phyloP scores from a whole-genome alignment of 164 flowering plant genomes.

The Vitis rupestris region DNA sequence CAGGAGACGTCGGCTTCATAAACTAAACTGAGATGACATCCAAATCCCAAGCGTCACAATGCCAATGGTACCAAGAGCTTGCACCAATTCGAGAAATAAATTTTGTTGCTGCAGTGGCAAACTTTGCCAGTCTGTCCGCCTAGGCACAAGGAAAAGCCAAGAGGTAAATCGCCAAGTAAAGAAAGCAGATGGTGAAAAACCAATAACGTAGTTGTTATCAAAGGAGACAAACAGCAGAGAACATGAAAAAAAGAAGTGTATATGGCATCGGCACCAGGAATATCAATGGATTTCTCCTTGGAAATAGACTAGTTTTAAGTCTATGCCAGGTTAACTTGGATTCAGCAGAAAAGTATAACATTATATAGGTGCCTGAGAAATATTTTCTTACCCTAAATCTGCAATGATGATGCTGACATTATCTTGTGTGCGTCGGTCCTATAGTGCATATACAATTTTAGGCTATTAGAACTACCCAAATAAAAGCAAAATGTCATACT shows the following conservation, averaged over 20 bases:
- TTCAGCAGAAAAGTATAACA: background rate
- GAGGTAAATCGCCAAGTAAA: background rate
- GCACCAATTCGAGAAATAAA: slow-evolving; percentile 56
- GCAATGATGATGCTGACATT: slow-evolving; percentile 87
- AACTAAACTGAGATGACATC: slow-evolving; percentile 58
- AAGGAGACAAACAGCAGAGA: no score
- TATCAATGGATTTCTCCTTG: background rate
- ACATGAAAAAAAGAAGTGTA: no score
- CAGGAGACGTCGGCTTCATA: slow-evolving; percentile 20
- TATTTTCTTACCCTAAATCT: slow-evolving; percentile 77
- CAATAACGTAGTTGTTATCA: no score
- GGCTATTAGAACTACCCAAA: background rate
- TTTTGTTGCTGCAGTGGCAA: slow-evolving; percentile 60
- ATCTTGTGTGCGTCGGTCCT: slow-evolving; percentile 84
- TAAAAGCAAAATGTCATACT: background rate
- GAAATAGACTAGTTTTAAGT: no score
- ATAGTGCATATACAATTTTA: slow-evolving; percentile 17
- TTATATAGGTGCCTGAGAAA: background rate
- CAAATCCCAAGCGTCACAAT: slow-evolving; percentile 85
- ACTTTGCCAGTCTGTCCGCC: slow-evolving; percentile 82
- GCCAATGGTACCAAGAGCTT: slow-evolving; percentile 78
- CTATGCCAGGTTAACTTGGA: background rate
- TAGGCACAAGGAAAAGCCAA: slow-evolving; percentile 20
- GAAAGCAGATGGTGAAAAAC: no score
- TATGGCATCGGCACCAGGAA: background rate